A percentile compares a stretch with the other conserved stretches of the same genome.
phyloP scores from a whole-genome alignment of 495 filamentous ascomycete genomes.

The Cercophora newfieldiana region DNA sequence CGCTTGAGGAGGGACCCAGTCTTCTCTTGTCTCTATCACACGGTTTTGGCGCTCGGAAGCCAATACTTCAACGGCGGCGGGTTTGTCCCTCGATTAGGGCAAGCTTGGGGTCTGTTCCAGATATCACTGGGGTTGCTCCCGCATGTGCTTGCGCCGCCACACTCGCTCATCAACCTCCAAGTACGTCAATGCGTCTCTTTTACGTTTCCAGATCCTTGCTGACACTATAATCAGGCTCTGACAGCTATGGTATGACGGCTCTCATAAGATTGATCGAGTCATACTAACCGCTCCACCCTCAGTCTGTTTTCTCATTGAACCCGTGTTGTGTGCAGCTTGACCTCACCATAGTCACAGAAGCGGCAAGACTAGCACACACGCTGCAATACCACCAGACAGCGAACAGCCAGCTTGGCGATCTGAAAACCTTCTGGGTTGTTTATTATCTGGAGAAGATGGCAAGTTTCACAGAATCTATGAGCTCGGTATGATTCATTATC shows the following conservation, averaged over 20 bases:
- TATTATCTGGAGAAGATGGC: not conserved
- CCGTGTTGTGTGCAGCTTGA: not conserved
- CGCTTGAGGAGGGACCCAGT: not conserved
- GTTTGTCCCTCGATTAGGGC: not conserved
- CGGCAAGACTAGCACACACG: not conserved
- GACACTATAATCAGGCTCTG: not conserved
- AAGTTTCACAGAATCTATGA: not conserved
- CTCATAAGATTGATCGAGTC: not conserved
- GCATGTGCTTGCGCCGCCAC: not conserved
- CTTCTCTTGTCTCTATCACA: constrained; percentile 1
- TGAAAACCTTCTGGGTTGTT: not conserved
- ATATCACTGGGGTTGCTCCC: not conserved
- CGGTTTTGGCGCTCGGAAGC: not conserved
- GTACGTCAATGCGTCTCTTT: not conserved
- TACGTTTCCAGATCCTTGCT: not conserved
- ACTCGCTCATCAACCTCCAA: not conserved
- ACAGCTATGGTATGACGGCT: not conserved
- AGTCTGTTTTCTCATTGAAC: constrained; percentile 1
- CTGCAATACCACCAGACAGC: not conserved
- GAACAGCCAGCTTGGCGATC: not conserved
- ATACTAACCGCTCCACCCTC: not conserved
- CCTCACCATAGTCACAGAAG: not conserved
- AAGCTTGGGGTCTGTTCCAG: not conserved
- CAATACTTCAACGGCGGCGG: not conserved
- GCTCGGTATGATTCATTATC: not conserved